Evolutionary conservation across 148 eudicot species (phyloP), one percentile per base, ranked within the genome.

Genomic region (Polygonum maritimum): DNA sequence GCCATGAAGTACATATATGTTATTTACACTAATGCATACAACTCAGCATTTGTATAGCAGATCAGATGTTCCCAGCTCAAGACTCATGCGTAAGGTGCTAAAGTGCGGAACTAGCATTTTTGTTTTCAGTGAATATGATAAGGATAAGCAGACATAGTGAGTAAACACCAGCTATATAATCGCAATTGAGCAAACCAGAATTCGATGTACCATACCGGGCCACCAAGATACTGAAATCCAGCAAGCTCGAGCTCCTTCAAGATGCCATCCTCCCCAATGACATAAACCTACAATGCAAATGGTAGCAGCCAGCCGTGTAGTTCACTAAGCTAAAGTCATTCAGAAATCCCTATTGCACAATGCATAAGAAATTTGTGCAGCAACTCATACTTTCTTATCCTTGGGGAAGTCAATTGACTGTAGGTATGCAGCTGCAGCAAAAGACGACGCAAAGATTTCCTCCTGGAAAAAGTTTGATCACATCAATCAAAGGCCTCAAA

Each of bases 391-490:
- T 96, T 95, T 95, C 80, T 92, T 95, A 74, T 95, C 94, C 80
- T 89, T 90, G 18, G 97, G 94, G 78, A 95, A 95, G 76, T 95
- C 77, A 71, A 92, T 92, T 14, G 96, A 91, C 87, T 86, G 82
- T 79, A 95, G 84, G 84, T 95, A 95, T n/a, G 97, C 96, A 51
- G 97, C 99, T 77, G 97, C 97, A 74, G 97, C 99, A 82, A 95
- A 95, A 48, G 99, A 95, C 52, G 99, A 95, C 2, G 99, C 97
- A 74, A 95, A 95, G 78, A 92, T 95, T 80, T 95, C 98, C 87
- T 95, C 98, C 98, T 95, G 90, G 75, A 83, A 84, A 80, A 62
- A 73, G 33, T 10, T 65, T 67, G 21, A 15, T 67, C 63, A 54
- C 36, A 71, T 72, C 31, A 33, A 38, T 44, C 8, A 44, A 44